Evolutionary conservation across 257 asterid genomes (phyloP).

Genomic region (Hygrophila difformis): DNA sequence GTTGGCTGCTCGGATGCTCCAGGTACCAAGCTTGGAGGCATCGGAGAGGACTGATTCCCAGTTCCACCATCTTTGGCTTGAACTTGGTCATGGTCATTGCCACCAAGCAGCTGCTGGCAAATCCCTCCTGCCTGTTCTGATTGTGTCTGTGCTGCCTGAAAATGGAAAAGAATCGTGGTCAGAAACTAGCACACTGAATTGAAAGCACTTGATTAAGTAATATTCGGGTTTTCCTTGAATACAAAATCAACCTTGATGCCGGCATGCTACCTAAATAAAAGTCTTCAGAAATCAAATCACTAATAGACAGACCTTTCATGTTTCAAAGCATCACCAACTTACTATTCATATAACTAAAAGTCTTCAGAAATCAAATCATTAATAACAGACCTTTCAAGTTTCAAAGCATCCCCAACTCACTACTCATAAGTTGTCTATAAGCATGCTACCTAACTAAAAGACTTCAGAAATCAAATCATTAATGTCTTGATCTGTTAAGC

Average conservation of each 20-base stretch:
- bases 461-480: no score
- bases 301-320: no score
- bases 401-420: no score
- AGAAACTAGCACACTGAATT: neutral
- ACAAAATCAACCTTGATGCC: neutral
- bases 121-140: neutral
- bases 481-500: no score
- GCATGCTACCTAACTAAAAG: no score
- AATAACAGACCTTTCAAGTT: no score
- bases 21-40: conserved; percentile 22
- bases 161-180: neutral
- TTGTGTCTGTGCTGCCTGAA: conserved; percentile 56
- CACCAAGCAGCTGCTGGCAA: conserved; percentile 1
- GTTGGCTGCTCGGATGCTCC: conserved; percentile 38
- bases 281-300: no score
- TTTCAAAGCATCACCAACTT: no score
- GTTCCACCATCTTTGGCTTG: conserved; percentile 27
- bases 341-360: no score
- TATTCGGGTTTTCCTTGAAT: neutral
- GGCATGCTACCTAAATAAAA: neutral
- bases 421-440: no score
- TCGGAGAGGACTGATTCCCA: conserved; percentile 24
- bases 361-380: no score
- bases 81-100: conserved; percentile 21
- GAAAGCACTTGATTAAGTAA: neutral